Evolutionary conservation across 306 rosid species (phyloP).

Genomic region (Hippophae gyantsensis): DNA sequence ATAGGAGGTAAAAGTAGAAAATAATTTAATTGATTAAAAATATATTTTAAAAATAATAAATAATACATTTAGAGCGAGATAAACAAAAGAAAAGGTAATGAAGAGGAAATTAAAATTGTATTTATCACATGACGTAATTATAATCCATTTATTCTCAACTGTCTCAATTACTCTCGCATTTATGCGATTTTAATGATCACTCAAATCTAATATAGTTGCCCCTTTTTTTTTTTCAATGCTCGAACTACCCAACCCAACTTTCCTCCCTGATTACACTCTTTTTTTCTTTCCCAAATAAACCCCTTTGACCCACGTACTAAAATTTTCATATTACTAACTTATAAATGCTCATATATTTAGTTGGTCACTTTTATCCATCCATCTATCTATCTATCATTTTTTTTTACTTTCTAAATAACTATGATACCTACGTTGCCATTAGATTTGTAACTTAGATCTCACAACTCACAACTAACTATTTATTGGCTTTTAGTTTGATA

Average conservation of each 20-base stretch:
- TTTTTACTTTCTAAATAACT: too few relatives aligned
- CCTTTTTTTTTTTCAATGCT: conserved; percentile 46
- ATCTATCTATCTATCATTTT: too few relatives aligned
- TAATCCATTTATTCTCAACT: conserved; percentile 59
- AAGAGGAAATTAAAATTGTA: conserved; percentile 37
- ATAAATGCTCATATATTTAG: too few relatives aligned
- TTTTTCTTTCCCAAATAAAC: conserved; percentile 12
- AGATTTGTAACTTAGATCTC: too few relatives aligned
- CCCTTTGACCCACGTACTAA: not conserved
- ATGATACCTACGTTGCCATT: too few relatives aligned
- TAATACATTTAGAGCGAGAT: not conserved
- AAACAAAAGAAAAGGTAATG: conserved; percentile 7
- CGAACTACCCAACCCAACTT: conserved; percentile 52
- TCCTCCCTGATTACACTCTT: conserved; percentile 26
- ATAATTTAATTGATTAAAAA: not conserved
- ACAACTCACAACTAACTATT: too few relatives aligned
- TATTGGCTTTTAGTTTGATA: too few relatives aligned
- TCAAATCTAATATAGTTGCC: conserved; percentile 35
- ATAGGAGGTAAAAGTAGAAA: not conserved
- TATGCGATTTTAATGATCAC: conserved; percentile 62
- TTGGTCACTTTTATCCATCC: too few relatives aligned
- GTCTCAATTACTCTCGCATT: conserved; percentile 82
- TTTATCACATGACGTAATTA: conserved; percentile 53
- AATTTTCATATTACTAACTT: too few relatives aligned
- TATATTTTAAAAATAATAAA: not conserved